Evolutionary conservation across 169 alveolate species (phyloP), one percentile per base, ranked within the genome.

Genomic region (Cryptosporidium meleagridis): DNA sequence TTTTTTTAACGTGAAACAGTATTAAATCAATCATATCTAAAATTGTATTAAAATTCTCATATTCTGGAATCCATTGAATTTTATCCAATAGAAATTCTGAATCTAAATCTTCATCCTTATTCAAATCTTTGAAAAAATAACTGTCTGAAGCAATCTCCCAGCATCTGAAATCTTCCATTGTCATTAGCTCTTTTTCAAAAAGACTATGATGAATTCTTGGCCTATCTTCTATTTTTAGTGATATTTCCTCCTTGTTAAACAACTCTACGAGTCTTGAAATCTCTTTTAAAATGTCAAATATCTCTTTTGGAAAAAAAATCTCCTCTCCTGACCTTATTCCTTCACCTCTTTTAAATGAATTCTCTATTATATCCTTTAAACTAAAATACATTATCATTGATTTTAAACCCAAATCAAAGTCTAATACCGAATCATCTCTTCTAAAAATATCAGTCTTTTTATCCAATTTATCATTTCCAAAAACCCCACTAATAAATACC

Each of bases 131-230:
- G 33, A 73, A 59, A 14, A 73, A 21, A n/a, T 73, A 73, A 2
- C 7, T n/a, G 9, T 73, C 52, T 18, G 86, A 73, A 9, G 52
- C 37, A 14, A 37, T 23, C 7, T 73, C 70, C 53, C 68, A 73
- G n/a, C 9, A 26, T 2, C 39, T 41, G 26, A 53, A 73, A 16
- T 73, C 86, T 23, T 73, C 86, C 71, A 73, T 53, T 8, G 58
- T 21, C 86, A 73, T 73, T 9, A 16, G n/a, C 12, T 73, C 86
- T 9, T 69, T 73, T 21, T 73, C 86, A 29, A 53, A 59, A 18
- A 73, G 35, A 41, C 21, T 33, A 41, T 73, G 86, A 12, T 59
- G 33, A 9, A 69, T 69, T 23, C 41, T 45, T 3, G 84, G 41
- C n/a, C 10, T 69, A 10, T 23, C n/a, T 14, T 69, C 14, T 10